Percentiles rank a stretch among this genome's conserved stretches.
Evolutionary conservation across 2,329 filamentous ascomycete genomes (phyloP).

Genomic region (Aspergillus neoniger): DNA sequence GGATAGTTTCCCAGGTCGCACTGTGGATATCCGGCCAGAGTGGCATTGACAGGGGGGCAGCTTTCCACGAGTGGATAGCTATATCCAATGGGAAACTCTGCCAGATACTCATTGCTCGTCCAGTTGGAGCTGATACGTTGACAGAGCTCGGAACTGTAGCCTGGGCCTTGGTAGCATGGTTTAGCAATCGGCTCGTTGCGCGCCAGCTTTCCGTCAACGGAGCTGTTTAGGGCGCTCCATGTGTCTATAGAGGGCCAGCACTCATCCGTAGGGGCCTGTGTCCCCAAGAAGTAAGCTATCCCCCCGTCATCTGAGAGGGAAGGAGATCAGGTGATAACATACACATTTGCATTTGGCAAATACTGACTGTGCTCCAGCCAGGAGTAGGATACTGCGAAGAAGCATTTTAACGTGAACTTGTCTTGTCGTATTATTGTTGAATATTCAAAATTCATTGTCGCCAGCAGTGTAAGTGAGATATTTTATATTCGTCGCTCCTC

Average conservation of each 20-base stretch:
- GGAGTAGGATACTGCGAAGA: constrained; percentile 1
- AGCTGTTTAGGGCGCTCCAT: constrained; percentile 54
- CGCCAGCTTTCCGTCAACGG: constrained; percentile 52
- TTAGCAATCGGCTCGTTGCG: constrained; percentile 53
- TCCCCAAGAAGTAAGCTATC: no score
- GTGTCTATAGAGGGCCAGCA: constrained; percentile 50
- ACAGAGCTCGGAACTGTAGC: constrained; percentile 48
- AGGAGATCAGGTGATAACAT: neutral
- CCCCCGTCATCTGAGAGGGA: no score
- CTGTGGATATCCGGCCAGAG: constrained; percentile 7
- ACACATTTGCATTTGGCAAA: constrained; percentile 12
- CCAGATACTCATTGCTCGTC: constrained; percentile 31
- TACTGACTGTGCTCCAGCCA: constrained; percentile 3
- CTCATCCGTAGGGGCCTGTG: constrained; percentile 5
- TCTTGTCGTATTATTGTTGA: no score
- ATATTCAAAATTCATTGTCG: neutral
- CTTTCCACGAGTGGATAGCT: constrained; percentile 37
- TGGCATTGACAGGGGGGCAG: constrained; percentile 41
- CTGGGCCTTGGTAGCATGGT: constrained; percentile 47
- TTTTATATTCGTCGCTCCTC: neutral
- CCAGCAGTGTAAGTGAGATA: accelerated
- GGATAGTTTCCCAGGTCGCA: constrained; percentile 14
- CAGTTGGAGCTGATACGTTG: constrained; percentile 43
- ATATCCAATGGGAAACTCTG: constrained; percentile 28
- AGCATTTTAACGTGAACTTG: neutral